Percentiles rank a stretch among this genome's conserved stretches.
These are phyloP conservation scores for Azolla pinnata DNA, from an alignment of 75 land plant species.

Conservation along the genomic window DNA sequence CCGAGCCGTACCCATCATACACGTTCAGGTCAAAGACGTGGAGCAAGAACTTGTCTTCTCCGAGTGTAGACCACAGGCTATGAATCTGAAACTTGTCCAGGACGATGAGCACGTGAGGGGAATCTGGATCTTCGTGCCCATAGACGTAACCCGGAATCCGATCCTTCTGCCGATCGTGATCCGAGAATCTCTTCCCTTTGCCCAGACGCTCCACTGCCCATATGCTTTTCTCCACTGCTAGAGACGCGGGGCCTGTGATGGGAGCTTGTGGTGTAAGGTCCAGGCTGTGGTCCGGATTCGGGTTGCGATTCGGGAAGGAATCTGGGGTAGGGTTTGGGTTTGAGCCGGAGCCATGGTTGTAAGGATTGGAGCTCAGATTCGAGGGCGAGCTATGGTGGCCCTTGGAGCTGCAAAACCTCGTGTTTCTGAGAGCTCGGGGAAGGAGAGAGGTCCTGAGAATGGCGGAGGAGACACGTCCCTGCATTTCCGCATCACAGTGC, in stretches of 20 bases:
- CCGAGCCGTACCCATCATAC: conserved; percentile 2
- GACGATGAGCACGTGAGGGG: neutral
- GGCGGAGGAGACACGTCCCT: too few species aligned
- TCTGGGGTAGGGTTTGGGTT: too few species aligned
- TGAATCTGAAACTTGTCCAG: conserved; percentile 6
- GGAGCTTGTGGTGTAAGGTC: too few species aligned
- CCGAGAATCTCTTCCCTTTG: neutral
- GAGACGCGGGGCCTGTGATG: conserved; percentile 29
- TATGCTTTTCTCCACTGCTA: neutral
- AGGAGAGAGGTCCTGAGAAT: too few species aligned
- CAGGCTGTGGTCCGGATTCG: too few species aligned
- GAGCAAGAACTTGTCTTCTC: neutral
- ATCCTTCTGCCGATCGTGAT: neutral
- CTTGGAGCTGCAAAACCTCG: too few species aligned
- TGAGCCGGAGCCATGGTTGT: too few species aligned
- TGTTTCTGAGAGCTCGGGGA: too few species aligned
- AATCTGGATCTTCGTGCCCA: neutral
- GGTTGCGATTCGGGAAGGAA: too few species aligned
- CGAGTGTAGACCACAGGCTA: neutral
- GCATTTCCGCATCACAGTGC: too few species aligned
- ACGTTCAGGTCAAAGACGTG: neutral
- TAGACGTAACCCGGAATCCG: neutral
- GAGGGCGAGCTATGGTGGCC: too few species aligned
- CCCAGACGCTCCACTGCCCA: conserved; percentile 5
- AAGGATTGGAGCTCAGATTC: too few species aligned